Evolutionary conservation across 2,329 filamentous ascomycete genomes (phyloP).

Genomic region (Dactylonectria estremocensis): DNA sequence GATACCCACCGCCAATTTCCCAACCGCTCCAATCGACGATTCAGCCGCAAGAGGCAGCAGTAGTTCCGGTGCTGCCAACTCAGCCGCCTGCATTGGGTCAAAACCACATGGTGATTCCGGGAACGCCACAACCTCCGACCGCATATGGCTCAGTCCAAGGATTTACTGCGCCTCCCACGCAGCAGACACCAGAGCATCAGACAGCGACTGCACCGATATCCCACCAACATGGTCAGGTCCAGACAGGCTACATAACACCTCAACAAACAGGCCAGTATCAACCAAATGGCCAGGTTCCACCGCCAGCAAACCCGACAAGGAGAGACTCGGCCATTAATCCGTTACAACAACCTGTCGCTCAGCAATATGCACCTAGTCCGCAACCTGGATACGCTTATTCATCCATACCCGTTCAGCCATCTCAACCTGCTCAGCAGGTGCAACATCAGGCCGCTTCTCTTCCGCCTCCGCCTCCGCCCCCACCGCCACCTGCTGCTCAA

Average conservation of each 20-base stretch:
- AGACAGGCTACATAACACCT: neutral
- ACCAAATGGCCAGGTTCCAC: neutral
- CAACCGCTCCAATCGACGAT: neutral
- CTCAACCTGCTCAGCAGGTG: neutral
- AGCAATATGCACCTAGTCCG: constrained; percentile 26
- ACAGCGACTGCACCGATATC: neutral
- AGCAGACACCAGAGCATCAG: neutral
- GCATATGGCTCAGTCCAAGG: neutral
- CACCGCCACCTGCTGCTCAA: constrained; percentile 8
- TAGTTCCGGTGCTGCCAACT: neutral
- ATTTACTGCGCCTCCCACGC: neutral
- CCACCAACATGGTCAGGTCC: constrained; percentile 12
- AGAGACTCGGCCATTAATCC: constrained; percentile 12
- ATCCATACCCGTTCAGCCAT: neutral
- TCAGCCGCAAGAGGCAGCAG: neutral
- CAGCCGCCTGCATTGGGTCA: neutral
- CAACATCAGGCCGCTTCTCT: constrained; percentile 23
- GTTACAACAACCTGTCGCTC: constrained; percentile 28
- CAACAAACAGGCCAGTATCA: constrained; percentile 11
- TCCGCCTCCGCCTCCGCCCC: neutral
- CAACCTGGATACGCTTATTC: constrained; percentile 1
- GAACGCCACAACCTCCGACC: neutral
- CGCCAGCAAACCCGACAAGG: neutral
- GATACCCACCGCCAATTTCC: constrained; percentile 10
- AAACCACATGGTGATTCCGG: no score